Evolutionary conservation across 306 rosid genomes (phyloP).

Genomic region (Vicia faba): DNA sequence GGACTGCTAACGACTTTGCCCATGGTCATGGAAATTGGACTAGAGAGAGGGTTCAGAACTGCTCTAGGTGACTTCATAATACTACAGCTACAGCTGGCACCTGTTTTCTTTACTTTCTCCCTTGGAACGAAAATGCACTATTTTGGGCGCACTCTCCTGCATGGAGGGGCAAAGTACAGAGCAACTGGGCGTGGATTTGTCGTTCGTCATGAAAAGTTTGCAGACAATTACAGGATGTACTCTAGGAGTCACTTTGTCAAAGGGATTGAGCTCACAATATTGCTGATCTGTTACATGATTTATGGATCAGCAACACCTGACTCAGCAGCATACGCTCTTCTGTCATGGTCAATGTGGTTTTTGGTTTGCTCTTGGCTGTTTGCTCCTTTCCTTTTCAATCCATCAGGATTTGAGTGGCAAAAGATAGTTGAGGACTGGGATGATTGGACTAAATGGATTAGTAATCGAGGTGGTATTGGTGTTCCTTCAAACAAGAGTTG

Average conservation of each 20-base stretch:
- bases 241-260: slow-evolving; percentile 95
- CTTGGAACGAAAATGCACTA: slow-evolving; percentile 90
- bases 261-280: slow-evolving; percentile 75
- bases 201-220: slow-evolving; percentile 90
- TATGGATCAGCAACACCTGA: slow-evolving; percentile 67
- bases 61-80: slow-evolving; percentile 78
- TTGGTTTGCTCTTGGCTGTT: slow-evolving; percentile 78
- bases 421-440: slow-evolving; percentile 99
- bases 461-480: slow-evolving; percentile 86
- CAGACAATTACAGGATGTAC: slow-evolving; percentile 92
- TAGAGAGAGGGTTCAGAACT: slow-evolving; percentile 93
- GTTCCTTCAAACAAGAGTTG: slow-evolving; percentile 92
- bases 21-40: slow-evolving; percentile 98
- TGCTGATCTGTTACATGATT: slow-evolving; percentile 68
- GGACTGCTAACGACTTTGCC: slow-evolving; percentile 88
- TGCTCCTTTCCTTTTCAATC: slow-evolving; percentile 93
- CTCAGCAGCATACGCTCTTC: slow-evolving; percentile 46
- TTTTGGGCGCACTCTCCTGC: slow-evolving; percentile 89
- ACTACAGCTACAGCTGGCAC: slow-evolving; percentile 93
- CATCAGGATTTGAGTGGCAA: slow-evolving; percentile 99
- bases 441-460: slow-evolving; percentile 96
- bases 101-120: slow-evolving; percentile 95
- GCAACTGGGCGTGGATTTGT: slow-evolving; percentile 99
- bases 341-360: slow-evolving; percentile 90
- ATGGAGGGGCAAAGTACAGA: slow-evolving; percentile 95